Evolutionary conservation across 1,284 basidiomycete genomes (phyloP), one percentile per base, ranked within the genome.

Genomic region (Schizophyllum amplum): DNA sequence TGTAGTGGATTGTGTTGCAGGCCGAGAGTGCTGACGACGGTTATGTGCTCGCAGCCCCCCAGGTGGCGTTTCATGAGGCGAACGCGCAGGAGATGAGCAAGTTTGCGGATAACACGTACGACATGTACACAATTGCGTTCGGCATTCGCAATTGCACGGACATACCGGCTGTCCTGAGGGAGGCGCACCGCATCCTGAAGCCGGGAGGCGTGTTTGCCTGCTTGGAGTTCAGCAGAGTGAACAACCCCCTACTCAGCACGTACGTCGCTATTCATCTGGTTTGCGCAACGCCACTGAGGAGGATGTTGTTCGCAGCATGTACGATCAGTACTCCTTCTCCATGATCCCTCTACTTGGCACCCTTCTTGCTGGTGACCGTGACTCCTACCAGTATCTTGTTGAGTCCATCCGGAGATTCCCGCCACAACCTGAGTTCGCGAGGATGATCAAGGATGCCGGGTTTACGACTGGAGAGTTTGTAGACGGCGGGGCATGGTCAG

Each of bases 81-180:
- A 98, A 99, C 67, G 97, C 97, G 5, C 94, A 99, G 71, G 77
- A 78, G 21, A 77, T 99, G 27, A 77, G 84, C 27, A 77, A 84
- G 62, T 89, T 94, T 69, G 75, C 79, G 11, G 83, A 89, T 65
- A 84, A 93, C 70, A 84, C 90, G 17, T 92, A 97, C 63, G 95
- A 99, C 72, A 76, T 98, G 17, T 99, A 98, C 76, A 99, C 97
- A 21, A 98, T 99, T 68, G 94, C 97, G 0, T 99, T 99, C 68
- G 96, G 97, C 27, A 99, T 99, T 64, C 83, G 97, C 54, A 99
- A 99, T 71, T 97, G 93, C 78, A 99, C 97, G 7, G 92, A 92
- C 56, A 84, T 98, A 61, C 88, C 92, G 9, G 85, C 84, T 23
- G 97, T 95, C 17, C 77, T 99, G 49, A 78, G 80, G 59, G 94